phyloP scores from a whole-genome alignment of 305 asterid species.

The Euphrasia arctica region DNA sequence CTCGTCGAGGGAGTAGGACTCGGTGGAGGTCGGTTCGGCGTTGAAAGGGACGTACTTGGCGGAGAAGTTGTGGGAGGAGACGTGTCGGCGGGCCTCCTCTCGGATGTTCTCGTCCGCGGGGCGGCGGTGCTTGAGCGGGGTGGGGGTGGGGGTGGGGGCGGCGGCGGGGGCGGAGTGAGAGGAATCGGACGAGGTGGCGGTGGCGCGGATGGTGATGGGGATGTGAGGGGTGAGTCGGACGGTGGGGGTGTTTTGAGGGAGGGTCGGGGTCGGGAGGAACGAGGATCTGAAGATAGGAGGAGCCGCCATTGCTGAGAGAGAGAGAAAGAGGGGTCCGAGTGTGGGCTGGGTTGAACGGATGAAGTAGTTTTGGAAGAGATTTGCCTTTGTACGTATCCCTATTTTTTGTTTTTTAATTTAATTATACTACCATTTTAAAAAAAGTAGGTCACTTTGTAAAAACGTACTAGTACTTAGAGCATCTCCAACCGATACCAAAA shows the following conservation, averaged over 20 bases:
- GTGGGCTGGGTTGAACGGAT: neutral
- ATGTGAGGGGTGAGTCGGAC: constrained; percentile 21
- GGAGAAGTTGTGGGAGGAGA: constrained; percentile 56
- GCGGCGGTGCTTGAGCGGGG: constrained; percentile 39
- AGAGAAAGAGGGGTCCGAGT: neutral
- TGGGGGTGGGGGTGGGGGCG: too few species aligned
- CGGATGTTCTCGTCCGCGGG: constrained; percentile 49
- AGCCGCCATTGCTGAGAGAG: constrained; percentile 46
- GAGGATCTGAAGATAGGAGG: constrained; percentile 42
- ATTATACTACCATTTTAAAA: too few species aligned
- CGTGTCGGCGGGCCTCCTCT: constrained; percentile 64
- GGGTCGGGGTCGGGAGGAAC: constrained; percentile 36
- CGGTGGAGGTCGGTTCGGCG: constrained; percentile 41
- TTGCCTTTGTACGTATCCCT: neutral
- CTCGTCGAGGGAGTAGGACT: constrained; percentile 71
- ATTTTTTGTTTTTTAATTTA: too few species aligned
- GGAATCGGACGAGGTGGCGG: constrained; percentile 35
- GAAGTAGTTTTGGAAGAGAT: neutral
- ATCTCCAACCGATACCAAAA: too few species aligned
- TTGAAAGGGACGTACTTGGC: constrained; percentile 71
- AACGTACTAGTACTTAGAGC: too few species aligned
- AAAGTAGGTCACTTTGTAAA: too few species aligned
- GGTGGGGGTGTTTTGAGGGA: constrained; percentile 23
- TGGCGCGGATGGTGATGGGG: constrained; percentile 32
- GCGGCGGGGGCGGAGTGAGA: constrained; percentile 29